Evolutionary conservation across 2,329 filamentous ascomycete species (phyloP), one percentile per base, ranked within the genome.

Genomic region (Phoma sp.): DNA sequence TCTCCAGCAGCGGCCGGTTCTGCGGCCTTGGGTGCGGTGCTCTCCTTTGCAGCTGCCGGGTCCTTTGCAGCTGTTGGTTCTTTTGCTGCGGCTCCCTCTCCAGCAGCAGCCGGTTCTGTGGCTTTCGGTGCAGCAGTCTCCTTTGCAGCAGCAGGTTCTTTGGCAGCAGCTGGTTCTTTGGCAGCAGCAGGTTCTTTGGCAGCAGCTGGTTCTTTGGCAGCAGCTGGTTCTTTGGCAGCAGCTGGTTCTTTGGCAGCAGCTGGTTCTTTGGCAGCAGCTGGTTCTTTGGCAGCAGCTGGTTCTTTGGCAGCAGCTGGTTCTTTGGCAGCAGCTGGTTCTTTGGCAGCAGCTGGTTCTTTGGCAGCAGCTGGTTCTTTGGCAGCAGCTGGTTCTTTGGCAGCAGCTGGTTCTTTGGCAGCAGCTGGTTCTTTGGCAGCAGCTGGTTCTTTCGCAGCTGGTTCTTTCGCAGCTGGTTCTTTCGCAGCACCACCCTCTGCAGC

Each of bases 401-500:
- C 42, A 17, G 51, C 39, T 11, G n/a, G n/a, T n/a, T 52, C 39
- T 32, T 52, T 32, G 12, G 34, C 32, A 17, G 32, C 33, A 20
- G 49, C 42, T 11, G 49, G 40, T 26, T 43, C 46, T 11, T 48
- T 48, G 3, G 36, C 36, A 9, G 34, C 45, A 28, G 49, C 49
- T n/a, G 42, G 28, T 17, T 45, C 42, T 15, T 37, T 28, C 7
- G 21, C 42, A n/a, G 38, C 40, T n/a, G 59, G 54, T 28, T 52
- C 51, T 11, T 38, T 46, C 4, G 17, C 40, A 2, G 38, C 60
- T 47, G 30, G 28, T 37, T 29, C 54, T 17, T 47, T 36, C 5
- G 42, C 47, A 4, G 56, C 53, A 7, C 30, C 48, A 28, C n/a
- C 45, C 32, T 40, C 48, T 12, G 34, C 43, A 14, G 60, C 48